Evolutionary conservation across 345 rosid species (phyloP), one percentile per base, ranked within the genome.

Genomic region (Streptanthus diversifolius): DNA sequence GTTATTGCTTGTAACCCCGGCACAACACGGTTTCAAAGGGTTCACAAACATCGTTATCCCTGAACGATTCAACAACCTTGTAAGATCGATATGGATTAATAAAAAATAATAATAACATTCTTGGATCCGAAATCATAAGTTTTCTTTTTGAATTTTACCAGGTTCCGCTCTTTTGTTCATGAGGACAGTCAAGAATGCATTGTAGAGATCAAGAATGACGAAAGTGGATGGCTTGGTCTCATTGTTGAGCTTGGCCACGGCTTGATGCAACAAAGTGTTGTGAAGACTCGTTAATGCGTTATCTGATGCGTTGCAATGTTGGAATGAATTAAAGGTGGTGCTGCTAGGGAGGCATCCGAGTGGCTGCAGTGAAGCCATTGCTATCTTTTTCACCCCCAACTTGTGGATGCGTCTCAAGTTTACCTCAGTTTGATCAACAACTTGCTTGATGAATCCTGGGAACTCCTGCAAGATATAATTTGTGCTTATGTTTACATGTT

Each of bases 321-420:
- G 70, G 74, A 78, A 91, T 4, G 87, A 75, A 30, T 54, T 43
- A 1, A 11, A 12, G 5, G 3, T 1, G 1, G 97, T 84, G 57
- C 24, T 54, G 0, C 0, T 19, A 21, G 98, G 98, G 47, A 91
- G 89, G 73, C 98, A 93, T 1, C 98, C 97, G 35, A 88, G 60
- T 7, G 98, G 98, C 21, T 76, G 86, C 15, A 93, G 63, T 21
- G 77, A 66, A 5, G 81, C 57, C 11, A 86, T 80, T 0, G 61
- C 83, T 33, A 93, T 57, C 77, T 81, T 91, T 39, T 77, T 80
- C 55, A 89, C 87, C 62, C 98, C 98, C 58, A 83, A 41, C 47
- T 22, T 63, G 25, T 84, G 79, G 39, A 93, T 79, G 5, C 83
- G 77, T 33, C 82, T 80, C 72, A 88, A 10, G 76, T 91, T 78